Percentiles rank a stretch among this genome's conserved stretches.
Evolutionary conservation across 495 filamentous ascomycete genomes (phyloP).

Genomic region (Podospora pseudoanserina): DNA sequence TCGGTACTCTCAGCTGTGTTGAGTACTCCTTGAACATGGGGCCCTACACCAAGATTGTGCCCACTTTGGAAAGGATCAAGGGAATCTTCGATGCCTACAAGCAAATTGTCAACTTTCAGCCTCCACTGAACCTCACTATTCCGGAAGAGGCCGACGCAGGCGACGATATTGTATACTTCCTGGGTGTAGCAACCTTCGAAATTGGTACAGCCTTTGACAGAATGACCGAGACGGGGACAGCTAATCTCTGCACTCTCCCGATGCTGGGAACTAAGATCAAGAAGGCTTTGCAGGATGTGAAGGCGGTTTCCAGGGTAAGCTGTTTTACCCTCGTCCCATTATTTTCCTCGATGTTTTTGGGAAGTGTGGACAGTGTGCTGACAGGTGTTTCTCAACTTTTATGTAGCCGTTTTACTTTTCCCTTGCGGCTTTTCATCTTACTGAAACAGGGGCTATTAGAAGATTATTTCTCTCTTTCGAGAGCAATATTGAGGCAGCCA

Average conservation of each 20-base stretch:
- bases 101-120: background rate
- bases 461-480: too few relatives aligned
- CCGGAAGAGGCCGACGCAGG: background rate
- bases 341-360: too few relatives aligned
- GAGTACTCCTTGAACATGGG: background rate
- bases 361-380: too few relatives aligned
- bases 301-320: background rate
- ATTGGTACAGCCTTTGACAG: background rate
- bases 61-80: background rate
- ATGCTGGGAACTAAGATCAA: background rate
- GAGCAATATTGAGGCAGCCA: too few relatives aligned
- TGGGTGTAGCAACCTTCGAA: background rate
- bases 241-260: background rate
- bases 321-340: too few relatives aligned
- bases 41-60: background rate
- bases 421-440: too few relatives aligned
- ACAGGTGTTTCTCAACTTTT: too few relatives aligned
- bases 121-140: background rate
- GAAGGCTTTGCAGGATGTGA: background rate
- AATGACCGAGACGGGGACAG: background rate
- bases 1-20: background rate
- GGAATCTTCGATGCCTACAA: background rate
- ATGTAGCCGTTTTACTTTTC: too few relatives aligned
- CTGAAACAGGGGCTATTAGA: too few relatives aligned
- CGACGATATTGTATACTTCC: background rate